phyloP scores from a whole-genome alignment of 2,329 filamentous ascomycete genomes.

The Fusarium pseudoanthophilum region DNA sequence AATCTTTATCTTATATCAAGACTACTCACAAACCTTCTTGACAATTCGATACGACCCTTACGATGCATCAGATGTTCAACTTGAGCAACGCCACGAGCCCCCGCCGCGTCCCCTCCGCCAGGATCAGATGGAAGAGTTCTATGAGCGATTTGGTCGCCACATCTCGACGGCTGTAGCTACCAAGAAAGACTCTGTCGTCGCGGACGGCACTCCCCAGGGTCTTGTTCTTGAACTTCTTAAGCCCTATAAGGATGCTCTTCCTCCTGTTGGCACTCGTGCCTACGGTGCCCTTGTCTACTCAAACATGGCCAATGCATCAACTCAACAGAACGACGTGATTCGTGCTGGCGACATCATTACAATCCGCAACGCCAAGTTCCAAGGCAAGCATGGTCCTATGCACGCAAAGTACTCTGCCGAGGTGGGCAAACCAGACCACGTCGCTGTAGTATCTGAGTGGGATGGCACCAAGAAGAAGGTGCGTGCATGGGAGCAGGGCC shows the following conservation, averaged over 20 bases:
- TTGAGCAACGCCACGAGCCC: constrained; percentile 88
- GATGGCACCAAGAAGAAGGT: constrained; percentile 99
- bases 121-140: constrained; percentile 90
- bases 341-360: constrained; percentile 91
- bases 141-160: constrained; percentile 81
- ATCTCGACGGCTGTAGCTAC: constrained; percentile 76
- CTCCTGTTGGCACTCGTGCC: constrained; percentile 85
- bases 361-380: constrained; percentile 92
- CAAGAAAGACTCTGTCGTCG: constrained; percentile 83
- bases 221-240: constrained; percentile 83
- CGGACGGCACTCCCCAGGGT: constrained; percentile 82
- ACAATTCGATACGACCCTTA: constrained; percentile 81
- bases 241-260: constrained; percentile 77
- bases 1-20: constrained; percentile 88
- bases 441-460: constrained; percentile 94
- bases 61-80: constrained; percentile 75
- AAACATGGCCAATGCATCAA: constrained; percentile 93
- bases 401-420: constrained; percentile 92
- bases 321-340: constrained; percentile 91
- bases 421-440: constrained; percentile 88
- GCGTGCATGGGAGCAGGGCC: constrained; percentile 91
- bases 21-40: constrained; percentile 95
- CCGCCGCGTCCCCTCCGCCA: constrained; percentile 86
- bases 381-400: constrained; percentile 94
- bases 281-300: constrained; percentile 94